Percentiles rank a stretch among this genome's conserved stretches.
Conservation (phyloP, 1,284 basidiomycete species). For the Ustilago nuda region DNA sequence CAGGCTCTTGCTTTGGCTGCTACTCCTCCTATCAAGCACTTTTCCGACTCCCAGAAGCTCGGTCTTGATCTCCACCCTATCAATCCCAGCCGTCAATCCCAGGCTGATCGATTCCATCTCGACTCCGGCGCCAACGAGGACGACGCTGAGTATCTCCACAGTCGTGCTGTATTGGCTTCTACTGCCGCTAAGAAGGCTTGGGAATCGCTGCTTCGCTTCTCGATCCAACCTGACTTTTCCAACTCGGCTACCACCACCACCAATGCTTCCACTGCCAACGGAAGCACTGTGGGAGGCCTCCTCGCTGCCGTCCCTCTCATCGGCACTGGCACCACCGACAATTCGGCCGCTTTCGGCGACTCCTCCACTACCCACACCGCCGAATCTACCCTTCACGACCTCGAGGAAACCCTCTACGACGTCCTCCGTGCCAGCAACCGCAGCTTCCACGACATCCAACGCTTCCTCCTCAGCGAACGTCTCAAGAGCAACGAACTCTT, state of each 20-base stretch:
- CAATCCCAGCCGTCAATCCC: constrained; percentile 45
- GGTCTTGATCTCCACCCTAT: constrained; percentile 49
- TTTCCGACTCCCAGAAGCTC: constrained; percentile 46
- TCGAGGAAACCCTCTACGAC: constrained; percentile 45
- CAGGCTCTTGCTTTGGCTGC: constrained; percentile 76
- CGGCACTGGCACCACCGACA: constrained; percentile 23
- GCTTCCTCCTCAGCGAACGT: constrained; percentile 62
- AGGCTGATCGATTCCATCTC: constrained; percentile 57
- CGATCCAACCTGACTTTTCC: constrained; percentile 30
- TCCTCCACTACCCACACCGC: constrained; percentile 66
- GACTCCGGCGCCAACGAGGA: constrained; percentile 21
- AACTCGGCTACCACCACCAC: neutral
- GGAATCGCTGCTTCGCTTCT: constrained; percentile 74
- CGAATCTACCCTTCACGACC: constrained; percentile 65
- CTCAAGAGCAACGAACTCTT: constrained; percentile 50
- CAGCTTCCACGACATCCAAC: constrained; percentile 62
- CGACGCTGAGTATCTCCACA: constrained; percentile 21
- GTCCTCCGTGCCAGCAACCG: constrained; percentile 61
- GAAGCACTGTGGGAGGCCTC: constrained; percentile 29
- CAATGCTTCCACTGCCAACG: constrained; percentile 11
- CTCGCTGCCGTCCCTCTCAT: constrained; percentile 48
- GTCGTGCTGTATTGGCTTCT: constrained; percentile 28
- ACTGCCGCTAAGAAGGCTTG: constrained; percentile 77
- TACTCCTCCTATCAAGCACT: constrained; percentile 48
- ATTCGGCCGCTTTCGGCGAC: constrained; percentile 48